Percentiles rank a stretch among this genome's conserved stretches.
phyloP scores from a whole-genome alignment of 441 rosid species.

The Populus hybrid region DNA sequence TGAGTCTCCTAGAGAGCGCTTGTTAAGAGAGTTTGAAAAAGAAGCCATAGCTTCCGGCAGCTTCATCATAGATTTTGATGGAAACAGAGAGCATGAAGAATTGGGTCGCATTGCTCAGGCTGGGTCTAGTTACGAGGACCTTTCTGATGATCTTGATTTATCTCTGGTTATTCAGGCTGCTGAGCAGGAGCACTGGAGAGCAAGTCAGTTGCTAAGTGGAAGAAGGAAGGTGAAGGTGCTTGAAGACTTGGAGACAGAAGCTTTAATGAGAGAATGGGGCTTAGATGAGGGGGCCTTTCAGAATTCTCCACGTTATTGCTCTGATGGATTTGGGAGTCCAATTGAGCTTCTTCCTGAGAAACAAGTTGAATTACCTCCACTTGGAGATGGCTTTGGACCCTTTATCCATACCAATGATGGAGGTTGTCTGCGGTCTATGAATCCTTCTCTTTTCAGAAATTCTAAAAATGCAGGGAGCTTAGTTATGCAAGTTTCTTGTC shows the following conservation, averaged over 20 bases:
- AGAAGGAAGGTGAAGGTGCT: constrained; percentile 56
- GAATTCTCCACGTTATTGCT: constrained; percentile 38
- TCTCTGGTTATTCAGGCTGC: constrained; percentile 34
- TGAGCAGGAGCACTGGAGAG: constrained; percentile 35
- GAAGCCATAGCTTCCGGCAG: constrained; percentile 55
- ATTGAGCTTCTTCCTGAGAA: constrained; percentile 48
- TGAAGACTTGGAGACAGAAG: constrained; percentile 76
- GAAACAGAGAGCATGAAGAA: constrained; percentile 27
- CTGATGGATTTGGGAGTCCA: constrained; percentile 89
- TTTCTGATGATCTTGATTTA: constrained; percentile 39
- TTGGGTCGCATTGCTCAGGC: constrained; percentile 14
- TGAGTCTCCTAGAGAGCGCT: constrained; percentile 82
- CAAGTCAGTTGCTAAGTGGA: constrained; percentile 31
- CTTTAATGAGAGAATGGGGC: constrained; percentile 66
- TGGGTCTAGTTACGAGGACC: constrained; percentile 23
- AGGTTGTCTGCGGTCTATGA: constrained; percentile 57
- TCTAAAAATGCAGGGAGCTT: constrained; percentile 46
- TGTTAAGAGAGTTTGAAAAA: constrained; percentile 74
- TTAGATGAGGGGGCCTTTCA: constrained; percentile 54
- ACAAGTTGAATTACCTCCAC: constrained; percentile 36
- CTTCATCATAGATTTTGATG: constrained; percentile 46
- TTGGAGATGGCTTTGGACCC: constrained; percentile 51
- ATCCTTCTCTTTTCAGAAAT: constrained; percentile 41
- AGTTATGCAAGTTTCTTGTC: constrained; percentile 58
- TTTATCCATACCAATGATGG: constrained; percentile 42